Evolutionary conservation across 2,329 filamentous ascomycete species (phyloP).

Genomic region (Mycocentrospora acerina): DNA sequence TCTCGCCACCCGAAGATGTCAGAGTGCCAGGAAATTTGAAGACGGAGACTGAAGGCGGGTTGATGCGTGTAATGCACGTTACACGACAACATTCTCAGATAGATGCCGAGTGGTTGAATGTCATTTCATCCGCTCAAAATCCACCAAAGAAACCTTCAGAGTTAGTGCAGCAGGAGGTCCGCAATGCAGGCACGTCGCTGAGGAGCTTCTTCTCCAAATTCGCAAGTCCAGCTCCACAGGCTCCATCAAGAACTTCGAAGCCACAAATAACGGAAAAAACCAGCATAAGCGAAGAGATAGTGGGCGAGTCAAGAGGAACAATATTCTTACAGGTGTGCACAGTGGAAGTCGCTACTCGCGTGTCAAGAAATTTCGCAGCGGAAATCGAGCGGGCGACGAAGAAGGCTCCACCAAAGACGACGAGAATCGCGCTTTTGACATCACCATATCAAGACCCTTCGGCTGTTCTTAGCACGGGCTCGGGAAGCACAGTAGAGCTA

Average conservation of each 20-base stretch:
- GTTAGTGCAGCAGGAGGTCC: slow-evolving; percentile 38
- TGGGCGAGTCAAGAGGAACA: slow-evolving; percentile 68
- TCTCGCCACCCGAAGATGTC: slow-evolving; percentile 73
- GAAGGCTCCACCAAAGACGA: slow-evolving; percentile 88
- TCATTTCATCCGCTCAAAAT: slow-evolving; percentile 78
- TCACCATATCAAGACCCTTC: slow-evolving; percentile 83
- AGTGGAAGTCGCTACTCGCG: slow-evolving; percentile 75
- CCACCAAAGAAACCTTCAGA: slow-evolving; percentile 37
- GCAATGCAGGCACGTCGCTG: slow-evolving; percentile 37
- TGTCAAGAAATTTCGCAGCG: slow-evolving; percentile 70
- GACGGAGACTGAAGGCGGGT: slow-evolving; percentile 77
- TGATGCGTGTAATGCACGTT: slow-evolving; percentile 84
- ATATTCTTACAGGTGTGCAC: slow-evolving; percentile 90
- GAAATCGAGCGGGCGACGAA: slow-evolving; percentile 96
- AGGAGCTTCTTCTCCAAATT: slow-evolving; percentile 46
- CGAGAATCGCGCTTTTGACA: slow-evolving; percentile 83
- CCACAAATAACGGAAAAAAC: slow-evolving; percentile 17
- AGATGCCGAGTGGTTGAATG: slow-evolving; percentile 84
- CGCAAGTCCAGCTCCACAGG: slow-evolving; percentile 23
- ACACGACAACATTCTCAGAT: slow-evolving; percentile 88
- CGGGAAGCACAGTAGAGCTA: slow-evolving; percentile 54
- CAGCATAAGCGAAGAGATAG: slow-evolving; percentile 62
- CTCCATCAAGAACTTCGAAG: slow-evolving; percentile 22
- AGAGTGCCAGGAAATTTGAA: slow-evolving; percentile 77
- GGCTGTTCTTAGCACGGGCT: slow-evolving; percentile 60